Evolutionary conservation across 176 grass and related monocot genomes (phyloP), one percentile per base, ranked within the genome.

Genomic region (Zea luxurians): DNA sequence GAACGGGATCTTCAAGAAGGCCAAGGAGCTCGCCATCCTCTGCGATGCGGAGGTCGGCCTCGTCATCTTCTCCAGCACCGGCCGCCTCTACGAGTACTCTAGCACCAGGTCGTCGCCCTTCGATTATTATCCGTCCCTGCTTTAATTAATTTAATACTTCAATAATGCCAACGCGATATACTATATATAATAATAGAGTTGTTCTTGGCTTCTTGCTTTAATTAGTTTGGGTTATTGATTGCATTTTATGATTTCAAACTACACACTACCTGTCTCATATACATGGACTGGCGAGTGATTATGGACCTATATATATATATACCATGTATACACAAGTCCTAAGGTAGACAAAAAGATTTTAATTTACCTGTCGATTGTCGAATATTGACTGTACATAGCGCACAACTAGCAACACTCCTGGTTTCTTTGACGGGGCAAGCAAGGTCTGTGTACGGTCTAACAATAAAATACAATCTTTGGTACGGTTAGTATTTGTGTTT

Each of bases 1-100:
- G 72, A 93, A 90, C 78, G 93, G 93, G 69, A 82, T 97, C 85
- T 88, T 97, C 83, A 97, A 97, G 78, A 97, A 97, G 67, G 93
- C 93, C 37, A 97, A 87, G 81, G 93, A 97, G 81, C 86, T 97
- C 13, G 93, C 88, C 48, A 97, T 97, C 69, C 93, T 97, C 78
- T 97, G 93, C 46, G 93, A 97, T 21, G 93, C 93, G 13, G 90
- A 97, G 78, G 93, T 97, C 40, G 93, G 93, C 46, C 90, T 97
- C 71, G 83, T 86, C 42, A 84, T 97, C 88, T 97, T 97, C 87
- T 97, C 93, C 45, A 97, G 93, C 83, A 97, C 90, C 44, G 64
- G 85, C n/a, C 88, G 93, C 50, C 93, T 97, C 76, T 97, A 97
- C 4, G 93, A 97, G 61, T 97, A 92, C 77, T 66, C 90, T 21